These are phyloP conservation scores for Excoecaria agallocha DNA, from an alignment of 345 rosid genomes.

Conservation along the genomic window DNA sequence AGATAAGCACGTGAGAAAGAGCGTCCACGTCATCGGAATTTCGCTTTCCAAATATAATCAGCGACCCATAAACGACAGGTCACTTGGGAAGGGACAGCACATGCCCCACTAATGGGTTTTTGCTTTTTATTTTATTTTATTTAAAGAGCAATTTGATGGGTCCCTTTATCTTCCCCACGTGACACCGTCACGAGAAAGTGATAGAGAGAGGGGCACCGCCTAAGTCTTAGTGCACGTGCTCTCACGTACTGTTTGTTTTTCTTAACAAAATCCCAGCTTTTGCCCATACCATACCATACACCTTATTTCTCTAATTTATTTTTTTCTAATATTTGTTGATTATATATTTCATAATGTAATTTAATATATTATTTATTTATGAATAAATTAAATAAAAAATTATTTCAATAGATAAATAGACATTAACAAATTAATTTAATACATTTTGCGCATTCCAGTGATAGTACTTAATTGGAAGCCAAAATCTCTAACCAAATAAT, in stretches of 20 bases:
- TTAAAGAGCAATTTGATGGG: constrained; percentile 10
- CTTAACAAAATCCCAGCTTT: not conserved
- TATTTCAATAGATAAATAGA: no score
- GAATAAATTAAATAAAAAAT: no score
- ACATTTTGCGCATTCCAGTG: no score
- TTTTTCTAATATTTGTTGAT: no score
- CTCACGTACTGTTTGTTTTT: constrained; percentile 17
- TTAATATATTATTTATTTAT: no score
- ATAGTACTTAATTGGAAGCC: no score
- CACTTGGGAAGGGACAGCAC: constrained; percentile 26
- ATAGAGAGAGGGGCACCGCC: constrained; percentile 25
- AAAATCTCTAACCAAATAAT: no score
- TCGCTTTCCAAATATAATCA: not conserved
- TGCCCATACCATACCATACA: not conserved
- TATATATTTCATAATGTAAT: no score
- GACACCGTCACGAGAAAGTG: constrained; percentile 42
- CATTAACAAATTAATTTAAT: no score
- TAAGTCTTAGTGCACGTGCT: constrained; percentile 37
- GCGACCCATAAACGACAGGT: constrained; percentile 34
- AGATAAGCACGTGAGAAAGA: constrained; percentile 22
- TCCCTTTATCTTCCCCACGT: constrained; percentile 32
- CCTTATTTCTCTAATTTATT: not conserved
- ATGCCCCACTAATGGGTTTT: constrained; percentile 35
- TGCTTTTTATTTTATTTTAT: not conserved
- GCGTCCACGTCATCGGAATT: not conserved